These are phyloP conservation scores for Camelina sativa DNA, from an alignment of 345 rosid species.

Conservation along the genomic window DNA sequence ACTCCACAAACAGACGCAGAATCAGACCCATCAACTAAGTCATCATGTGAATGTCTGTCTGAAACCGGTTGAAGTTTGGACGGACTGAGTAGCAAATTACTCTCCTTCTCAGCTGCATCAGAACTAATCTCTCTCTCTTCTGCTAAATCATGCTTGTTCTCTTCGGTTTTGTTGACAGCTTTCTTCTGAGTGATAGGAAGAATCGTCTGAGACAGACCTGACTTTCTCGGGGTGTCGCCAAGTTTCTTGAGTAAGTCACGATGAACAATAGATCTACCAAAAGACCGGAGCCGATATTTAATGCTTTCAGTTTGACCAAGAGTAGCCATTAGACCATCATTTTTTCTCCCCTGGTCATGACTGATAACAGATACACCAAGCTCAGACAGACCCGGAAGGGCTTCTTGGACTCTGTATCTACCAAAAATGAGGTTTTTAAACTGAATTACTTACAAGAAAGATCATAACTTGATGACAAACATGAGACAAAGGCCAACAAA, in stretches of 20 bases:
- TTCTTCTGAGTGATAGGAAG: conserved; percentile 47
- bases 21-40: conserved; percentile 27
- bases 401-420: conserved; percentile 67
- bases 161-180: conserved; percentile 54
- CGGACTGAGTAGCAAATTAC: conserved; percentile 49
- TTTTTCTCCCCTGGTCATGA: conserved; percentile 45
- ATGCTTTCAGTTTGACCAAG: conserved; percentile 79
- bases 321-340: conserved; percentile 53
- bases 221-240: conserved; percentile 26
- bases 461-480: background rate
- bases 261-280: conserved; percentile 68
- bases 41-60: conserved; percentile 27
- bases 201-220: conserved; percentile 45
- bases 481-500: conserved; percentile 6
- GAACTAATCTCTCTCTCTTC: conserved; percentile 27
- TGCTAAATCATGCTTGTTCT: conserved; percentile 38
- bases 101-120: conserved; percentile 44
- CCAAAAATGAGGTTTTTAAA: background rate
- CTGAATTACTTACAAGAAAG: background rate
- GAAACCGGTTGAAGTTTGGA: conserved; percentile 59
- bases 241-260: conserved; percentile 58
- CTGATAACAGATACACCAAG: conserved; percentile 54
- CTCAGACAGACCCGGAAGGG: conserved; percentile 68
- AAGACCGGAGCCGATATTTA: conserved; percentile 61
- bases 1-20: conserved; percentile 56